A percentile compares a stretch with the other conserved stretches of the same genome.
Evolutionary conservation across 2,329 filamentous ascomycete species (phyloP).

Genomic region (Calonectria leucothoes): DNA sequence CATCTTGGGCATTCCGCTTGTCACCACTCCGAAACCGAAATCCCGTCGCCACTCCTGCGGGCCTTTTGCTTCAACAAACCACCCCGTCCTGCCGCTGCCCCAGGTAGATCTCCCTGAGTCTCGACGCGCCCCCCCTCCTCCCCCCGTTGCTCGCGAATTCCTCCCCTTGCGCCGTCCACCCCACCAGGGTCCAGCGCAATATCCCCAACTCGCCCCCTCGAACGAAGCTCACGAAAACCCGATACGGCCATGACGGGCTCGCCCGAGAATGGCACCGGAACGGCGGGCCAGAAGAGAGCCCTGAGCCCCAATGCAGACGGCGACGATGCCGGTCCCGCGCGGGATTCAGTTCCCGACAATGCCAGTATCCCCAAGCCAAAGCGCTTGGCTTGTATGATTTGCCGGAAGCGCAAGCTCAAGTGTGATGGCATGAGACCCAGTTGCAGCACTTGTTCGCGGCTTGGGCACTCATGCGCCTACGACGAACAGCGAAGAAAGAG

Average conservation of each 20-base stretch:
- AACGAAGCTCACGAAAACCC: not conserved
- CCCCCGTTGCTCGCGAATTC: conserved; percentile 20
- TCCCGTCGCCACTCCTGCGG: not conserved
- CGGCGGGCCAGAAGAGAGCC: conserved; percentile 42
- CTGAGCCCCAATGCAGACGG: conserved; percentile 46
- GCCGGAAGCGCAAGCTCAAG: conserved; percentile 89
- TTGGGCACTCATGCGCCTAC: conserved; percentile 89
- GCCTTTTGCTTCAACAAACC: not conserved
- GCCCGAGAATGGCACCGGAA: conserved; percentile 50
- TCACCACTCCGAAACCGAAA: not conserved
- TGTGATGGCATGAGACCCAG: conserved; percentile 88
- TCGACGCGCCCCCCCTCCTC: conserved; percentile 1
- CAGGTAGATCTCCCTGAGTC: conserved; percentile 18
- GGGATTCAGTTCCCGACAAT: conserved; percentile 62
- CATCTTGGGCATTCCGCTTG: not conserved
- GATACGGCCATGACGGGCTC: conserved; percentile 49
- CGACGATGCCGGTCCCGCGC: conserved; percentile 48
- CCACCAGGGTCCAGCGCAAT: conserved; percentile 7
- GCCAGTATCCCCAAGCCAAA: conserved; percentile 81
- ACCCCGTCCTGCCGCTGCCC: not conserved
- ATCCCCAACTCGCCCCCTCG: conserved; percentile 6
- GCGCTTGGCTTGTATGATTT: conserved; percentile 94
- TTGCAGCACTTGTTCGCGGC: conserved; percentile 88
- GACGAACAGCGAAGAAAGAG: conserved; percentile 95
- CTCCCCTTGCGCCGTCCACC: conserved; percentile 24